Conservation (phyloP, 2,329 filamentous ascomycete species). For the Hypoxylon sp. region DNA sequence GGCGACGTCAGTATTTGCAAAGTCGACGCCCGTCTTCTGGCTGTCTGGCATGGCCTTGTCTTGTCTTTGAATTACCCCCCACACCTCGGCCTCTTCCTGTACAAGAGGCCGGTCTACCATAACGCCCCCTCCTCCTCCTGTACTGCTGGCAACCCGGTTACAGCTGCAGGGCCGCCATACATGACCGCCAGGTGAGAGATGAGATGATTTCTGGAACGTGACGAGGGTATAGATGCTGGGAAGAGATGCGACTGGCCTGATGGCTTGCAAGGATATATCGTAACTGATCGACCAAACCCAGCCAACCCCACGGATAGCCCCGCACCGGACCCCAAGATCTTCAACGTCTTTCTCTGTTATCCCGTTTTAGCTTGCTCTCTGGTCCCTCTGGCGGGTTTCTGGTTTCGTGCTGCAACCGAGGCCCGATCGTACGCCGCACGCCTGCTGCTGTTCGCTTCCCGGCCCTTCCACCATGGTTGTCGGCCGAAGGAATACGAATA, state of each 20-base stretch:
- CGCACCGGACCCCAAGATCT: conserved; percentile 38
- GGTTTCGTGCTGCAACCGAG: conserved; percentile 17
- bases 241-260: conserved; percentile 16
- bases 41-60: not conserved
- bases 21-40: conserved; percentile 1
- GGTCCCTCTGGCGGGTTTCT: conserved; percentile 4
- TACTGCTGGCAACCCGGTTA: conserved; percentile 10
- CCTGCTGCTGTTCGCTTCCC: not conserved
- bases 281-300: conserved; percentile 35
- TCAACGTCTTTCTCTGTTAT: conserved; percentile 32
- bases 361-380: conserved; percentile 24
- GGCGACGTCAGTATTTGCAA: conserved; percentile 23
- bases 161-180: conserved; percentile 13
- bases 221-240: conserved; percentile 8
- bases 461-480: not conserved
- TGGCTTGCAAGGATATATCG: conserved; percentile 23
- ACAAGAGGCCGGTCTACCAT: not conserved
- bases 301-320: conserved; percentile 40
- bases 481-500: not conserved
- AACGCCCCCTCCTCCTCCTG: not conserved
- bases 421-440: conserved; percentile 8
- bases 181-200: conserved; percentile 10
- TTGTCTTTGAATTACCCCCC: conserved; percentile 8
- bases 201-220: conserved; percentile 22
- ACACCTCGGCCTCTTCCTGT: conserved; percentile 16